Conservation (phyloP, 2,329 filamentous ascomycete species). For the Pleoardoris graminearum region DNA sequence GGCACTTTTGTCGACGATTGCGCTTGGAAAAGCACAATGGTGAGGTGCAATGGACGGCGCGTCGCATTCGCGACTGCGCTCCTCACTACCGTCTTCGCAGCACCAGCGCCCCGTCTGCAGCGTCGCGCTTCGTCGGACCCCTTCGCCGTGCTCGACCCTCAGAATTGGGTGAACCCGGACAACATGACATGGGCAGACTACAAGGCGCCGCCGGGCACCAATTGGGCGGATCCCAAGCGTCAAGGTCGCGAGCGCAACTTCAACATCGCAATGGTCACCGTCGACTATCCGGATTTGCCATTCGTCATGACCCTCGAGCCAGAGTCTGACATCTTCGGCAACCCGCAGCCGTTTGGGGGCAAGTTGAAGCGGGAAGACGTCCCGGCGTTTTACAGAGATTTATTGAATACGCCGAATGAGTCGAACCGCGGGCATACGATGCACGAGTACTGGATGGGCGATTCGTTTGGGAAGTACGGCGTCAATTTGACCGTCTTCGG, state of each 20-base stretch:
- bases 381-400: constrained; percentile 55
- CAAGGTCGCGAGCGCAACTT: constrained; percentile 57
- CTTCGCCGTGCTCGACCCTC: constrained; percentile 56
- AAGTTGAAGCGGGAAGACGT: constrained; percentile 52
- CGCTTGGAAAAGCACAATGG: constrained; percentile 7
- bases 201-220: constrained; percentile 52
- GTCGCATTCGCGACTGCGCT: constrained; percentile 21
- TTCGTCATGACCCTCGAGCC: constrained; percentile 55
- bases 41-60: constrained; percentile 13
- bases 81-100: constrained; percentile 19
- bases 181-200: constrained; percentile 60
- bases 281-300: constrained; percentile 56
- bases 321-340: constrained; percentile 56
- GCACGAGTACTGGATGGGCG: constrained; percentile 63
- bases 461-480: constrained; percentile 57
- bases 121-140: constrained; percentile 41
- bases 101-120: constrained; percentile 16
- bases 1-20: neutral
- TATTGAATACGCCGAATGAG: constrained; percentile 55
- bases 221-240: constrained; percentile 52
- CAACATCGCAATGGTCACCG: constrained; percentile 58
- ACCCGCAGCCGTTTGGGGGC: constrained; percentile 52
- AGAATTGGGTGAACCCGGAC: constrained; percentile 58
- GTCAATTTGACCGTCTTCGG: constrained; percentile 59
- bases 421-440: constrained; percentile 58